Conservation (phyloP, 2,329 filamentous ascomycete species). For the Pseudogymnoascus sp. region DNA sequence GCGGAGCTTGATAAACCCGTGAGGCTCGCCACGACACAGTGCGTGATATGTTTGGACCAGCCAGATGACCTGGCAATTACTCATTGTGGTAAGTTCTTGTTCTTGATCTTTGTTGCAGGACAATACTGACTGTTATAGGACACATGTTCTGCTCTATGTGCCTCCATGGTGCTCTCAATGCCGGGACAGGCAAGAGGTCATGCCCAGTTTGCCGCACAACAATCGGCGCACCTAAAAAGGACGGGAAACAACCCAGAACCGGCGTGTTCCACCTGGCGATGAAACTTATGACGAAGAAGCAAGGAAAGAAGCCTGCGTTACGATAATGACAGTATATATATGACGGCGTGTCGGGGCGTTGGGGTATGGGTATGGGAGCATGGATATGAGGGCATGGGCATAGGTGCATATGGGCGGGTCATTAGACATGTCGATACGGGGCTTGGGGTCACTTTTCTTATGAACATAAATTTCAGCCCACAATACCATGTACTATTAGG, state of each 20-base stretch:
- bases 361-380: not conserved
- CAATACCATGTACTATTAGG: conserved; percentile 4
- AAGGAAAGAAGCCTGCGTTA: conserved; percentile 38
- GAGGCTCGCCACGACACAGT: conserved; percentile 51
- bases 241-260: conserved; percentile 34
- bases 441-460: not conserved
- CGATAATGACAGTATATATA: conserved; percentile 3
- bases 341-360: not conserved
- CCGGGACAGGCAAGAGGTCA: conserved; percentile 44
- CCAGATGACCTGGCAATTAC: conserved; percentile 52
- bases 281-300: conserved; percentile 53
- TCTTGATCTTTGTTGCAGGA: not conserved
- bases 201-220: conserved; percentile 57
- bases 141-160: conserved; percentile 59
- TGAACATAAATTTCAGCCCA: not conserved
- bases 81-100: conserved; percentile 51
- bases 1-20: conserved; percentile 40
- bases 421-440: not conserved
- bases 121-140: conserved; percentile 34
- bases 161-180: conserved; percentile 52
- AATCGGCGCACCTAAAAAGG: conserved; percentile 33
- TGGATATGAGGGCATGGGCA: not conserved
- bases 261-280: conserved; percentile 53
- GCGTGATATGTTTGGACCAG: conserved; percentile 61
- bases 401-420: not conserved